A percentile compares a stretch with the other conserved stretches of the same genome.
phyloP scores from a whole-genome alignment of 1,284 basidiomycete genomes.

The Puccinia horiana region DNA sequence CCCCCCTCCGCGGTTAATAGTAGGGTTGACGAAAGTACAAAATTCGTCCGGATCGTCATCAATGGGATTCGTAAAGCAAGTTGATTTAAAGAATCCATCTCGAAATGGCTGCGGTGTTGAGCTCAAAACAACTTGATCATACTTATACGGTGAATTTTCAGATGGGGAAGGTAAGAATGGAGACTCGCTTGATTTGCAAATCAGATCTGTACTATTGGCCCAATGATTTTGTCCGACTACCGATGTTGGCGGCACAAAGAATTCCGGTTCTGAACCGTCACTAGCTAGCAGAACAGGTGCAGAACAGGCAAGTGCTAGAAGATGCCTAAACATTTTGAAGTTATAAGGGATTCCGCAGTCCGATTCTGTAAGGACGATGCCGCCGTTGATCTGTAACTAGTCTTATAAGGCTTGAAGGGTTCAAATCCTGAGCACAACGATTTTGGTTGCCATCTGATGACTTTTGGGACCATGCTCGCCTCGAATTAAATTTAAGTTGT shows the following conservation, averaged over 20 bases:
- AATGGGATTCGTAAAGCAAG: not conserved
- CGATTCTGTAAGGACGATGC: too few species aligned
- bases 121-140: not conserved
- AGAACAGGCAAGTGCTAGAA: not conserved
- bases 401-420: too few species aligned
- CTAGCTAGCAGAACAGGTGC: not conserved
- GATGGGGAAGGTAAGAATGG: not conserved
- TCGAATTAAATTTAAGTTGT: too few species aligned
- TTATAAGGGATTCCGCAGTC: not conserved
- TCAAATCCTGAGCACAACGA: too few species aligned
- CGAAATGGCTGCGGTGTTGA: not conserved
- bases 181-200: not conserved
- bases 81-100: slow-evolving; percentile 17
- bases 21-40: slow-evolving; percentile 22
- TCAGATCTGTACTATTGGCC: not conserved
- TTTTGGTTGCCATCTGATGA: too few species aligned
- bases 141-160: not conserved
- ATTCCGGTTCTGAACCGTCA: not conserved
- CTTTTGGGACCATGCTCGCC: too few species aligned
- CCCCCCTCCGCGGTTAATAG: slow-evolving; percentile 12
- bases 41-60: not conserved
- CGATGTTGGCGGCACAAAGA: not conserved
- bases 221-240: not conserved
- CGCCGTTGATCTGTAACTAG: too few species aligned
- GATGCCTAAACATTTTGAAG: not conserved